Evolutionary conservation across 1,139 yeast species (phyloP).

Genomic region (Pneumocystis murina): DNA sequence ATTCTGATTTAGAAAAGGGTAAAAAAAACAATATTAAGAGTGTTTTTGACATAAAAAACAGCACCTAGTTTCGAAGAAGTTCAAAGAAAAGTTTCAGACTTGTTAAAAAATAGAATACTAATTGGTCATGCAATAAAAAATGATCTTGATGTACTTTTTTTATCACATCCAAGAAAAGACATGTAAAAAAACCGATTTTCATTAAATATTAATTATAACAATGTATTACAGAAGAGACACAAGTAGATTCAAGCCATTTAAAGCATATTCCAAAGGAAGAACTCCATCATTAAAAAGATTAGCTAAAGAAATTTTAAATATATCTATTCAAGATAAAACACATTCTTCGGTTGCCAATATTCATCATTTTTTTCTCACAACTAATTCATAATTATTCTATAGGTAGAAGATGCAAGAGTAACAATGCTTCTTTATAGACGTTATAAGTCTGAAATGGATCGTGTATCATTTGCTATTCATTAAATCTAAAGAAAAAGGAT

Average conservation of each 20-base stretch:
- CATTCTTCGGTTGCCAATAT: constrained; percentile 55
- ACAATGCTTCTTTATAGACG: constrained; percentile 64
- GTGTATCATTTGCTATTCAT: background rate
- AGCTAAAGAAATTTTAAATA: constrained; percentile 39
- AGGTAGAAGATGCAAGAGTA: constrained; percentile 67
- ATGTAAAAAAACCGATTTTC: constrained; percentile 19
- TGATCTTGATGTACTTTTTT: constrained; percentile 52
- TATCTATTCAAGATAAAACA: constrained; percentile 55
- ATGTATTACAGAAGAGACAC: constrained; percentile 43
- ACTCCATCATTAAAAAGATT: constrained; percentile 61
- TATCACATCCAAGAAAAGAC: constrained; percentile 50
- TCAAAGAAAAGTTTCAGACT: constrained; percentile 38
- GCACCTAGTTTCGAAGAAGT: constrained; percentile 59
- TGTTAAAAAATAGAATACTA: constrained; percentile 37
- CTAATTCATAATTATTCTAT: background rate
- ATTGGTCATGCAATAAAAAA: constrained; percentile 80
- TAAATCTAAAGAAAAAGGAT: background rate
- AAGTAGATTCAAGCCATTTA: constrained; percentile 43
- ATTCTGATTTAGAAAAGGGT: constrained; percentile 42
- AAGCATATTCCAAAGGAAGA: constrained; percentile 45
- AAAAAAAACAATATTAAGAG: constrained; percentile 3
- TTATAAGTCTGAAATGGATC: constrained; percentile 47
- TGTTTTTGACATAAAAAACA: constrained; percentile 1
- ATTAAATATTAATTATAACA: background rate
- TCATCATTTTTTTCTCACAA: background rate